Base-by-base conservation (phyloP, 192 early-diverging fungal genomes). In the Coemansia sp. region DNA sequence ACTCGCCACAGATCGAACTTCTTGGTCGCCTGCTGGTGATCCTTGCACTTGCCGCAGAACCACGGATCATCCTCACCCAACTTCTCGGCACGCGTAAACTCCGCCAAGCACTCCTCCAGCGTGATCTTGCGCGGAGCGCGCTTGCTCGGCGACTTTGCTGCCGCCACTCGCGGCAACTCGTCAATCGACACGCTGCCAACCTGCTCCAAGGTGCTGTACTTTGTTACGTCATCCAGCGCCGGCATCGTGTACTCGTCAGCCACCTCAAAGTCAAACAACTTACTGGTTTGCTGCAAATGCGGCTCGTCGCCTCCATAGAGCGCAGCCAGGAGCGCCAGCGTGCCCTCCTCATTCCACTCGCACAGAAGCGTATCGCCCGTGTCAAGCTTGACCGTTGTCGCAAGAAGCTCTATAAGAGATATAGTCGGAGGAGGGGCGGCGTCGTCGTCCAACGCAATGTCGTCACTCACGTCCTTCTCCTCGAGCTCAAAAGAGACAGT, bases 21-120 rank as follows among this genome's bases (percentile, higher is more conserved):
- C 74, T 95, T 95, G 62, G 89, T 92, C 13, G 89, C 93, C 34
- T 82, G 75, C 66, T 87, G 88, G 69, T 95, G 94, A 69, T 90
- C 81, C 65, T 92, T 88, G 69, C 94, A 95, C 20, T 81, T 77
- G 41, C 88, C 85, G 70, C 94, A 95, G 76, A 92, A 95, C 92
- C 91, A 92, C 7, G 84, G 86, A 71, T 95, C 91, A 12, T 90
- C 88, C 33, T 89, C 91, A 22, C 88, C 87, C 11, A 95, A 85
- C 38, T 89, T 71, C 74, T 95, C 94, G 69, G 92, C 87, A 46
- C 87, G 87, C 38, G 81, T 89, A 71, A 91, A 95, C 72, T 92
- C 92, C 24, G 86, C 77, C 46, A 95, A 64, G 61, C 94, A 95
- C 66, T 92, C 88, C 38, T 86, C 69, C 38, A 95, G 65, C 8